Evolutionary conservation across 768 basidiomycete genomes (phyloP).

Genomic region (Tricholoma hemisulphureum): DNA sequence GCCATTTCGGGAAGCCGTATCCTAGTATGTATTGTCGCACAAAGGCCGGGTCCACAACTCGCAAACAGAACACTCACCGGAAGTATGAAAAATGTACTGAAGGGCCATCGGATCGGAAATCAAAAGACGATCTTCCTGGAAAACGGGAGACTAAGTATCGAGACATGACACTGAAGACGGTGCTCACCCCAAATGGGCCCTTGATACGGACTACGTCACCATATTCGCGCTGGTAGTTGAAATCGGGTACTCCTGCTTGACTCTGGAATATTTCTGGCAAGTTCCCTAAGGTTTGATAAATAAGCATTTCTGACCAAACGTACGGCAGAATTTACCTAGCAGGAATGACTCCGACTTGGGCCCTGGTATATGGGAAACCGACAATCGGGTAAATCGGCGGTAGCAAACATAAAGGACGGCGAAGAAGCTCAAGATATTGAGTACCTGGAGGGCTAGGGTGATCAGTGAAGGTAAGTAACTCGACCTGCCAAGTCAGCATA

Average conservation of each 20-base stretch:
- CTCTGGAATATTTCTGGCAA: constrained; percentile 49
- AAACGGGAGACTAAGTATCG: constrained; percentile 1
- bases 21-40: constrained; percentile 26
- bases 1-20: constrained; percentile 55
- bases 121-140: constrained; percentile 51
- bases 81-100: constrained; percentile 56
- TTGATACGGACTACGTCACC: constrained; percentile 53
- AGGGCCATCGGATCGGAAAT: constrained; percentile 58
- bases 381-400: constrained; percentile 36
- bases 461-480: neutral
- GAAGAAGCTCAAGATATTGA: constrained; percentile 12
- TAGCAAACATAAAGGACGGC: constrained; percentile 30
- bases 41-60: constrained; percentile 3
- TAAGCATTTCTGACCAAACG: neutral
- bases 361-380: constrained; percentile 46
- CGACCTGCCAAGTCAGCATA: neutral
- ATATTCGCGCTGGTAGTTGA: constrained; percentile 49
- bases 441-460: neutral
- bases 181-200: constrained; percentile 47
- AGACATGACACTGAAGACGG: neutral
- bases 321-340: constrained; percentile 36
- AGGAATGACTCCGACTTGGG: constrained; percentile 48
- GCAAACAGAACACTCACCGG: constrained; percentile 29
- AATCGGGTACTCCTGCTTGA: constrained; percentile 50
- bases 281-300: constrained; percentile 36